These are phyloP conservation scores for Cyamopsis tetragonoloba DNA, from an alignment of 306 rosid genomes.

Conservation along the genomic window DNA sequence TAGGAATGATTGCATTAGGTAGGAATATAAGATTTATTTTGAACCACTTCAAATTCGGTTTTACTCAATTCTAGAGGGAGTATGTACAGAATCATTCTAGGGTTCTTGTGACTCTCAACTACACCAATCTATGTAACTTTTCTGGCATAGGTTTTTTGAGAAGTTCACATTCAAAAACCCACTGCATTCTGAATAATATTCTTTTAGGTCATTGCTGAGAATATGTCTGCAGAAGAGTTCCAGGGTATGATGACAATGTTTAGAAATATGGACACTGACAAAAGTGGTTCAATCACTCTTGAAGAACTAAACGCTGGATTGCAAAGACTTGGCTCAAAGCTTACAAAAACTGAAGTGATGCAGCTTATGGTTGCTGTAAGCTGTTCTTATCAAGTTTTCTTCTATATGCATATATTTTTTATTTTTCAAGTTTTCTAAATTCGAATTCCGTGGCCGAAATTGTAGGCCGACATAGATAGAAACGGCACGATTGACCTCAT, in stretches of 20 bases:
- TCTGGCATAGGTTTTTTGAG: too few species aligned
- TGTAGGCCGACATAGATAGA: conserved; percentile 95
- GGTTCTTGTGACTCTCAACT: background rate
- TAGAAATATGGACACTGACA: conserved; percentile 81
- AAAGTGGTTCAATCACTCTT: conserved; percentile 82
- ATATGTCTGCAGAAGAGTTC: conserved; percentile 84
- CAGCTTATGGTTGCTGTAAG: conserved; percentile 97
- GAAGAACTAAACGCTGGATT: conserved; percentile 82
- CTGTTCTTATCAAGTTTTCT: background rate
- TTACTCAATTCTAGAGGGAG: too few species aligned
- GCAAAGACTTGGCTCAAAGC: conserved; percentile 88
- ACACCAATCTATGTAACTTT: background rate
- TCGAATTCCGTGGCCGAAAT: background rate
- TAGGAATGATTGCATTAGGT: too few species aligned
- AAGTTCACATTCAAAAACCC: too few species aligned
- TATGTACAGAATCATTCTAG: too few species aligned
- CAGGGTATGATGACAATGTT: conserved; percentile 92
- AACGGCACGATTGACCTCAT: conserved; percentile 82
- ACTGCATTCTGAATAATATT: background rate
- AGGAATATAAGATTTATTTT: too few species aligned
- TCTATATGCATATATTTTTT: background rate
- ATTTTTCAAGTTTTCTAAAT: background rate
- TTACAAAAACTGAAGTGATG: conserved; percentile 71
- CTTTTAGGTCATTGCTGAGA: conserved; percentile 81
- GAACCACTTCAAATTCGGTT: too few species aligned